A percentile compares a stretch with the other conserved stretches of the same genome.
Evolutionary conservation across 306 rosid species (phyloP).

Genomic region (Arachis hypogaea): DNA sequence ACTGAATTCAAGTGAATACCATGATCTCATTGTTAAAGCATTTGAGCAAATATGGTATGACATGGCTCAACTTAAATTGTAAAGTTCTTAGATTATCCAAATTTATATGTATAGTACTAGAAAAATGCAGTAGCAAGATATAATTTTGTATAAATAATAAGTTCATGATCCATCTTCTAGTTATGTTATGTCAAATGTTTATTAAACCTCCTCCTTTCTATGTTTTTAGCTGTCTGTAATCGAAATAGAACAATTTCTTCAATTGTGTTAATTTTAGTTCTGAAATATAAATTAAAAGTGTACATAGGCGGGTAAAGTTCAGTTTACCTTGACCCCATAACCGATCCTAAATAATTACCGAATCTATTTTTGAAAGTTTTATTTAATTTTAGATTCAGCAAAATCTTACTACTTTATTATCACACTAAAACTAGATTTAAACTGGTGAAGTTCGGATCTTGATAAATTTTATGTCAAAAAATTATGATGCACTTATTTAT

Average conservation of each 20-base stretch:
- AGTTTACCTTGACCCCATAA: too few species aligned
- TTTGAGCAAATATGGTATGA: slow-evolving; percentile 87
- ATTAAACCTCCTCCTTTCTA: neutral
- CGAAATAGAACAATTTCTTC: neutral
- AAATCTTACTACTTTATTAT: too few species aligned
- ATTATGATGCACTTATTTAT: too few species aligned
- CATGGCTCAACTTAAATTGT: slow-evolving; percentile 51
- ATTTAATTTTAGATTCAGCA: too few species aligned
- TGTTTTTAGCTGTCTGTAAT: neutral
- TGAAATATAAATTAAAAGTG: neutral
- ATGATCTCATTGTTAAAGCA: slow-evolving; percentile 76
- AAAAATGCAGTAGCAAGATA: slow-evolving; percentile 14
- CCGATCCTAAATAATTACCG: too few species aligned
- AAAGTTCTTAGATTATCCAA: slow-evolving; percentile 40
- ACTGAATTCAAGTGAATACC: slow-evolving; percentile 72
- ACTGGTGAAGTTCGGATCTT: too few species aligned
- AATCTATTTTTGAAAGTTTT: too few species aligned
- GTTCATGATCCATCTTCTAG: slow-evolving; percentile 9
- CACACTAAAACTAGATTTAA: too few species aligned
- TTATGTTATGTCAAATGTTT: slow-evolving; percentile 4
- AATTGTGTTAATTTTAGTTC: neutral
- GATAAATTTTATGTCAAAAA: too few species aligned
- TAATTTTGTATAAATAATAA: slow-evolving; percentile 1
- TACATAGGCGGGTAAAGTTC: too few species aligned
- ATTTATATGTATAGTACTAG: slow-evolving; percentile 41